Conservation (phyloP, 805 yeast genomes). For the Lipomyces yamanashiensis region DNA sequence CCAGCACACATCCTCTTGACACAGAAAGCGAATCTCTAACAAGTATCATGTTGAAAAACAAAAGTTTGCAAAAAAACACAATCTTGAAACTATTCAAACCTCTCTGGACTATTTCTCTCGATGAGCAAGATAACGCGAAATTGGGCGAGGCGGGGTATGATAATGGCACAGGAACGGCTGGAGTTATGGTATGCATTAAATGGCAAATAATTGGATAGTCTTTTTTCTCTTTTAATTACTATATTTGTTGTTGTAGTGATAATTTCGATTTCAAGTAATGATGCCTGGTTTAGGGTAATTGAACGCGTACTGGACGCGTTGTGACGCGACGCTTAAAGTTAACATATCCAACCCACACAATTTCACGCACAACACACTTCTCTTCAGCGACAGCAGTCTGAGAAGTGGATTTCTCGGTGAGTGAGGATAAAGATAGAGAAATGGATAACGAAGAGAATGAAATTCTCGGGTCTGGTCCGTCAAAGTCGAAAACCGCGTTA, state of each 20-base stretch:
- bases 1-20: background rate
- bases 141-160: constrained; percentile 12
- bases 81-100: constrained; percentile 24
- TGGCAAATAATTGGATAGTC: constrained; percentile 13
- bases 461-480: background rate
- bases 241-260: too few species aligned
- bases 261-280: background rate
- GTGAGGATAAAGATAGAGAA: too few species aligned
- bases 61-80: constrained; percentile 3
- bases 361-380: background rate
- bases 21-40: constrained; percentile 1
- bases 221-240: too few species aligned
- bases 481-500: background rate
- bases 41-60: constrained; percentile 13
- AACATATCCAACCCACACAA: background rate
- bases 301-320: background rate
- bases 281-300: background rate
- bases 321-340: background rate
- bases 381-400: background rate
- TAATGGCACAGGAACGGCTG: background rate
- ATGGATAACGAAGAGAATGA: too few species aligned
- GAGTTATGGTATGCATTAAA: constrained; percentile 20
- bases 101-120: constrained; percentile 18
- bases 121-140: background rate
- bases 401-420: too few species aligned